Percentiles rank a stretch among this genome's conserved stretches.
Conservation (phyloP, 257 asterid species). For the Salvia hispanica region DNA sequence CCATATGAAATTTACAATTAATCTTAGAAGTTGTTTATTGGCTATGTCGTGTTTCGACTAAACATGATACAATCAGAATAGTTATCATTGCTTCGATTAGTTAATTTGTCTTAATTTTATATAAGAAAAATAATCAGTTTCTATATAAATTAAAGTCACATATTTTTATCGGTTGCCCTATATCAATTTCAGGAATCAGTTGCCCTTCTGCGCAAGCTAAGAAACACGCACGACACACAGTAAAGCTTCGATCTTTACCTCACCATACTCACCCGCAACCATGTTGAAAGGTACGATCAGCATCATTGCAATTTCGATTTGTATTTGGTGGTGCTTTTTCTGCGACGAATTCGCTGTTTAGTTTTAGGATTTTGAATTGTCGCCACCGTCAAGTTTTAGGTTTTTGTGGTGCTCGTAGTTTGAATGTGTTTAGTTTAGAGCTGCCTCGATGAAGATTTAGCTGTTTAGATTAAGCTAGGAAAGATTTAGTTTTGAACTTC, state of each 20-base stretch:
- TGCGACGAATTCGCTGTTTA: conserved; percentile 4
- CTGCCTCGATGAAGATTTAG: conserved; percentile 11
- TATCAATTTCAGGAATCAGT: neutral
- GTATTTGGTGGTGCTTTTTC: neutral
- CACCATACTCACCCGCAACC: conserved; percentile 23
- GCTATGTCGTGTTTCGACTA: too few species aligned
- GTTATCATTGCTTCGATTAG: too few species aligned
- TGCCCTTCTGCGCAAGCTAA: conserved; percentile 53
- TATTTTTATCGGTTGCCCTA: neutral
- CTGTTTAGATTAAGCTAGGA: conserved; percentile 11
- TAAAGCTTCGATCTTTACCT: conserved; percentile 31
- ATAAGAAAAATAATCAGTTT: too few species aligned
- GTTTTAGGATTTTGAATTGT: conserved; percentile 16
- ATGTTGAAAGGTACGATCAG: conserved; percentile 50
- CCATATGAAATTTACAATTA: too few species aligned
- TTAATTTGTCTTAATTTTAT: too few species aligned
- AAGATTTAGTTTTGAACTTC: conserved; percentile 17
- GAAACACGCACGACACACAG: conserved; percentile 42
- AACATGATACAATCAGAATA: too few species aligned
- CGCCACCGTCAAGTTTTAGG: conserved; percentile 15
- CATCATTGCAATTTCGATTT: conserved; percentile 21
- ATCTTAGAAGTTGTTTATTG: too few species aligned
- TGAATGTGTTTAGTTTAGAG: neutral
- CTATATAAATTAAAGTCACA: too few species aligned
- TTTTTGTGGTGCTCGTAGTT: neutral